Base-by-base conservation (phyloP, 2,329 filamentous ascomycete species). In the Aureobasidium sp. region DNA sequence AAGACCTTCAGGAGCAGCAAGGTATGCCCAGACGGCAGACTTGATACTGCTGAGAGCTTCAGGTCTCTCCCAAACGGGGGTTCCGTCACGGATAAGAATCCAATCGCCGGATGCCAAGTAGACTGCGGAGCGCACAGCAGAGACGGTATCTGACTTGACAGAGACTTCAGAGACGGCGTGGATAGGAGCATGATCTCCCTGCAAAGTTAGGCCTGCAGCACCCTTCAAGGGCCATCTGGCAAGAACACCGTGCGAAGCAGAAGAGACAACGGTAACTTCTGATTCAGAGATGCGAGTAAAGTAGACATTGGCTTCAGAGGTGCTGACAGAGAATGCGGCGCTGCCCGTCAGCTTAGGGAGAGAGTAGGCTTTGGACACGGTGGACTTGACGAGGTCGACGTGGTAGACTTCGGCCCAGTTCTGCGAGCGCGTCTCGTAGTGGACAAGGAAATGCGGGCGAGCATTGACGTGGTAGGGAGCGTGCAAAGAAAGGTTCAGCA, bases 321-420 rank as follows among this genome's bases (percentile, higher is more conserved):
- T 89, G 75, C 88, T 94, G 0, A 85, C 87, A 0, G 91, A 88
- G 71, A 97, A 90, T 0, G 88, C 85, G 27, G 91, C 91, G 44
- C 78, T 79, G 0, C 88, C 90, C 27, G 82, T 75, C 22, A 91
- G 74, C 58, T 85, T 84, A 0, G 92, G 89, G 14, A 97, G 79
- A 31, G 87, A 85, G 72, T 96, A 96, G 0, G 88, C 88, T 72
- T 90, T 91, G n/a, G 81, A 82, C 31, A 93, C 82, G 20, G 81
- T 82, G 60, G 81, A 83, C 63, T 81, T 87, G 75, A 87, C 87
- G 57, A 90, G 74, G 67, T 96, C 84, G 63, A 95, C 82, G 69
- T 96, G 90, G 71, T 88, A 97, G 34, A 97, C 87, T 65, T 95
- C 88, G 3, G 88, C 93, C 79, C 89, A 90, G 71, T 92, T 89